Percentiles rank a stretch among this genome's conserved stretches.
Evolutionary conservation across 345 rosid genomes (phyloP).

Genomic region (Hibiscus tridactylites): DNA sequence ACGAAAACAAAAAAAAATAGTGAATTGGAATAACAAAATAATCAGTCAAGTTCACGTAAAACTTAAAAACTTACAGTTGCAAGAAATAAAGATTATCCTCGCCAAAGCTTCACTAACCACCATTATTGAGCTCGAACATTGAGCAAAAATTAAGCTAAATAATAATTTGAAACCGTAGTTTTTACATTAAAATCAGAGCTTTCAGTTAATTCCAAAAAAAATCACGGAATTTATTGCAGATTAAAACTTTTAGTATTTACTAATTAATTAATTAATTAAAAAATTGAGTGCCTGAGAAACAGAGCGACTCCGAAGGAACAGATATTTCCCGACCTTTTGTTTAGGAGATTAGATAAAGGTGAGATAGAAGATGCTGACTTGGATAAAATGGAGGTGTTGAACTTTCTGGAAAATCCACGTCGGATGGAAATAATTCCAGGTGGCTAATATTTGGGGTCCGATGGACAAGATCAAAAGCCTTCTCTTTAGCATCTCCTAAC

Average conservation of each 20-base stretch:
- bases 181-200: background rate
- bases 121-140: constrained; percentile 17
- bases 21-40: too few relatives aligned
- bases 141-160: background rate
- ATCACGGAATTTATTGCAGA: background rate
- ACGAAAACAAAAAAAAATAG: too few relatives aligned
- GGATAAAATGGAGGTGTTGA: constrained; percentile 35
- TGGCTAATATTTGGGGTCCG: constrained; percentile 8
- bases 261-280: background rate
- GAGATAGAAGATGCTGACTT: constrained; percentile 24
- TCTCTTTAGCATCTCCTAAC: background rate
- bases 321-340: background rate
- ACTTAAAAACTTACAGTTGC: too few relatives aligned
- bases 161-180: background rate
- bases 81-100: background rate
- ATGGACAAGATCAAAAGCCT: constrained; percentile 34
- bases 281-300: constrained; percentile 11
- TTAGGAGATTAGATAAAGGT: background rate
- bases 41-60: too few relatives aligned
- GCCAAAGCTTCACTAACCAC: constrained; percentile 2
- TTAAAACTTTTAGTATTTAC: too few relatives aligned
- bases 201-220: background rate
- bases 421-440: constrained; percentile 23
- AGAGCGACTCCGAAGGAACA: constrained; percentile 11
- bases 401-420: constrained; percentile 26